Evolutionary conservation across 129 eudicot species (phyloP).

Genomic region (Rutidosis leptorrhynchoides): DNA sequence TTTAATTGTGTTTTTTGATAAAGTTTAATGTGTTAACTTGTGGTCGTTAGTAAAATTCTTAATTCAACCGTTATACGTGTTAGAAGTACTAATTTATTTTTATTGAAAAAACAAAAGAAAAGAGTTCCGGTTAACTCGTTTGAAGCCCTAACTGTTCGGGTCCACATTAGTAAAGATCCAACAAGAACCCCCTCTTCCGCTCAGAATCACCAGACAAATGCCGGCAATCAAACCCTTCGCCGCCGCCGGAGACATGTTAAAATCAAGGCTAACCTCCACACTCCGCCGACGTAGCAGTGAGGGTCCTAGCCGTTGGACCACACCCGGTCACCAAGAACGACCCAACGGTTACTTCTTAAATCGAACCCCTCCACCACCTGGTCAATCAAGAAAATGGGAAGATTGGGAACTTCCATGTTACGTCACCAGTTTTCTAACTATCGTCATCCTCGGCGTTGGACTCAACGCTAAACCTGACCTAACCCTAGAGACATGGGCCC

Average conservation of each 20-base stretch:
- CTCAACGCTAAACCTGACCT: constrained; percentile 12
- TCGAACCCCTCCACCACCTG: constrained; percentile 6
- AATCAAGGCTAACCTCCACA: not conserved
- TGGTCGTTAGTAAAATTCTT: no score
- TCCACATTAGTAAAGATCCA: not conserved
- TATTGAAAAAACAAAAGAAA: no score
- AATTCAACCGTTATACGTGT: no score
- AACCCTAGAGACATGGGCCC: constrained; percentile 14
- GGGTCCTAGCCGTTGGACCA: constrained; percentile 10
- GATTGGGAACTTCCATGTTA: constrained; percentile 17
- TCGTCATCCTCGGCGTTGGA: constrained; percentile 2
- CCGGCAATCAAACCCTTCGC: constrained; percentile 5
- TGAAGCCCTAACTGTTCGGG: not conserved
- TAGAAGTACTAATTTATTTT: no score
- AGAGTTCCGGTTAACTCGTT: not conserved
- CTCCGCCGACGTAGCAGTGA: not conserved
- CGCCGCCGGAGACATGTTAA: constrained; percentile 1
- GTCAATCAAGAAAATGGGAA: constrained; percentile 10
- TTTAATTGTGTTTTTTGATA: no score
- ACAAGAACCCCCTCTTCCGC: not conserved
- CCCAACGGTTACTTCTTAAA: constrained; percentile 15
- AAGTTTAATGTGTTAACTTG: no score
- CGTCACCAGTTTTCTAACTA: constrained; percentile 2
- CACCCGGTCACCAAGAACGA: constrained; percentile 7
- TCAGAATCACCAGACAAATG: not conserved